These are phyloP conservation scores for Septoria linicola DNA, from an alignment of 2,329 filamentous ascomycete genomes.

Conservation along the genomic window DNA sequence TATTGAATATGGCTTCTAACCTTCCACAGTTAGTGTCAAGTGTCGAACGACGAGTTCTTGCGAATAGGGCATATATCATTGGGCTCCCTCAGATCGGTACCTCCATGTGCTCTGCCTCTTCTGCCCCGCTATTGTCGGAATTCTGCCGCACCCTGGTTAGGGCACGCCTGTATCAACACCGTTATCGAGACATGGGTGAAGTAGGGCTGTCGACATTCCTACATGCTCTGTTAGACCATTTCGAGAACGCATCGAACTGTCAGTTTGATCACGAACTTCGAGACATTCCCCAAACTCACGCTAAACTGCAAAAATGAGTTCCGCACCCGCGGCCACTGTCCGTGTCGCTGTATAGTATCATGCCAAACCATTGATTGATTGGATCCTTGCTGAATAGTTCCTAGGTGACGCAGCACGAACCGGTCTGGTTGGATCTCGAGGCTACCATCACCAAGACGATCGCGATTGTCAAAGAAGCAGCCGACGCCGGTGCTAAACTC, in stretches of 20 bases:
- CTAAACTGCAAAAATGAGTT: slow-evolving; percentile 13
- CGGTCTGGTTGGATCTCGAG: slow-evolving; percentile 60
- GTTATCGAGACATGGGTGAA: neutral
- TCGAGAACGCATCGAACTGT: too few species aligned
- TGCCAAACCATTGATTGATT: too few species aligned
- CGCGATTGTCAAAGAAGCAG: slow-evolving; percentile 57
- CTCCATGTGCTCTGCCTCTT: too few species aligned
- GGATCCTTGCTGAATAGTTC: slow-evolving; percentile 32
- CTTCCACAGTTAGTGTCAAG: neutral
- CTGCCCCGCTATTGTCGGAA: slow-evolving; percentile 10
- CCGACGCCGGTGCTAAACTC: slow-evolving; percentile 53
- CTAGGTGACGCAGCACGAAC: slow-evolving; percentile 59
- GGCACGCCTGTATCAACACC: neutral
- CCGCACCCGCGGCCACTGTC: slow-evolving; percentile 19
- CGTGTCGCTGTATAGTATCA: slow-evolving; percentile 24
- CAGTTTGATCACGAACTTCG: neutral
- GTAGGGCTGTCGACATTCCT: neutral
- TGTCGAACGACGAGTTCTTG: neutral
- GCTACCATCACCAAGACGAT: slow-evolving; percentile 58
- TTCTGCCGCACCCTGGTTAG: neutral
- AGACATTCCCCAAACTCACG: neutral
- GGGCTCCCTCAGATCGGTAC: too few species aligned
- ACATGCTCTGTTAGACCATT: neutral
- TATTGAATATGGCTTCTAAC: neutral
- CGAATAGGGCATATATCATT: neutral